Evolutionary conservation across 257 asterid genomes (phyloP), one percentile per base, ranked within the genome.

Genomic region (Salvia rosmarinus): DNA sequence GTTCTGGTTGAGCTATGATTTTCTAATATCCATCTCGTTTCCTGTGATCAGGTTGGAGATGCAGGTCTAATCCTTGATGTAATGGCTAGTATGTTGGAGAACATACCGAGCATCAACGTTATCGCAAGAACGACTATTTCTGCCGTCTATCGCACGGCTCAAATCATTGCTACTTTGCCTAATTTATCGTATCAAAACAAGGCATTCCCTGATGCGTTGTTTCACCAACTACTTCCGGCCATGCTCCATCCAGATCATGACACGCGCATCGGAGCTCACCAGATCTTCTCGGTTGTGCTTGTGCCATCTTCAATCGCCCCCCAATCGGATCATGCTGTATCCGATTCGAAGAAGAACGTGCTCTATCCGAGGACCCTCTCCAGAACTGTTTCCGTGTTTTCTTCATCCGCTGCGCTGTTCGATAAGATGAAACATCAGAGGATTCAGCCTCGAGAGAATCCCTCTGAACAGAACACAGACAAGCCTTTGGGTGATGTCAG

Each of bases 241-340:
- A 95, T 95, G 99, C 90, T 87, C 75, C 98, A 95, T 83, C 96
- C 88, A 16, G 99, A 95, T 77, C 89, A 85, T 8, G 99, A 95
- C 78, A 91, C 99, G 1, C 86, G 99, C 67, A 82, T 95, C 49
- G 99, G 96, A 74, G 99, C 98, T 78, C 99, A 95, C 64, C 95
- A 89, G 70, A 91, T 95, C 78, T 95, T 91, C 81, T 88, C 99
- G 5, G 99, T 95, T 40, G 98, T 95, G 71, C 99, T 91, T 46
- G 98, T 95, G 64, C 99, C 99, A 46, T 84, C 99, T 67, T 91
- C 99, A 4, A 83, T 95, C 52, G 78, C 85, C 68, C 99, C 99
- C 30, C 82, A 84, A 14, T 57, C 78, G 28, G 83, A 83, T 71
- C 64, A 84, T 42, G 54, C 81, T 25, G 77, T 47, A 20, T 56